phyloP scores from a whole-genome alignment of 2,329 filamentous ascomycete genomes.

The Alternaria atra region DNA sequence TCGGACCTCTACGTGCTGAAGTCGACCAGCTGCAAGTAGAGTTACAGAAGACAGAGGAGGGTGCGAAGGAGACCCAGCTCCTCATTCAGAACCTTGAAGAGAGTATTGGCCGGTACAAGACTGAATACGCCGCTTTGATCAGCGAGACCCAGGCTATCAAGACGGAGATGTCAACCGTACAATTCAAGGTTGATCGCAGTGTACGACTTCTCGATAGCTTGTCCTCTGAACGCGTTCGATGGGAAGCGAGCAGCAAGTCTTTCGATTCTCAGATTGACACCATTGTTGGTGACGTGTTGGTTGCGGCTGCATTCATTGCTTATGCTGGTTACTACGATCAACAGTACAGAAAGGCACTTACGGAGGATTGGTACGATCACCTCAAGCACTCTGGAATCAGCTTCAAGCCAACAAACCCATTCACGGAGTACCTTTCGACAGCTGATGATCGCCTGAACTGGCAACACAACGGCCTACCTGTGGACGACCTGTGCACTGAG shows the following conservation, averaged over 20 bases:
- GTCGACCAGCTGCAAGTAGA: slow-evolving; percentile 87
- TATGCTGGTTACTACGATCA: slow-evolving; percentile 98
- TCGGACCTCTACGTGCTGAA: slow-evolving; percentile 91
- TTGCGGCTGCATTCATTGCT: slow-evolving; percentile 96
- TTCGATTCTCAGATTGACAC: slow-evolving; percentile 98
- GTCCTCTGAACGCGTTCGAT: slow-evolving; percentile 89
- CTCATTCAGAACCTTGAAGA: slow-evolving; percentile 84
- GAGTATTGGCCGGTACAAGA: slow-evolving; percentile 95
- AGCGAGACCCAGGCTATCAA: slow-evolving; percentile 98
- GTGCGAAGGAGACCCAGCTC: slow-evolving; percentile 89
- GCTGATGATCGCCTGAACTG: slow-evolving; percentile 93
- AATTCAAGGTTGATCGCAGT: slow-evolving; percentile 98
- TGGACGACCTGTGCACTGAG: slow-evolving; percentile 97
- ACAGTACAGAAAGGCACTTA: slow-evolving; percentile 96
- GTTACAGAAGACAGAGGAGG: slow-evolving; percentile 89
- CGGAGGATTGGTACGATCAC: slow-evolving; percentile 97
- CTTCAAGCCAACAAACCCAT: slow-evolving; percentile 91
- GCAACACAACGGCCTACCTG: slow-evolving; percentile 92
- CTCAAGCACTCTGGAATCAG: slow-evolving; percentile 90
- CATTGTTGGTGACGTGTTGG: slow-evolving; percentile 91
- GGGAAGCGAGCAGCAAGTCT: slow-evolving; percentile 97
- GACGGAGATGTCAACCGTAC: slow-evolving; percentile 91
- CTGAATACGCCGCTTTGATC: slow-evolving; percentile 93
- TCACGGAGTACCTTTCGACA: slow-evolving; percentile 95
- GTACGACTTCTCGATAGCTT: slow-evolving; percentile 92